Evolutionary conservation across 1,284 basidiomycete genomes (phyloP).

Genomic region (Ceratobasidium sp.): DNA sequence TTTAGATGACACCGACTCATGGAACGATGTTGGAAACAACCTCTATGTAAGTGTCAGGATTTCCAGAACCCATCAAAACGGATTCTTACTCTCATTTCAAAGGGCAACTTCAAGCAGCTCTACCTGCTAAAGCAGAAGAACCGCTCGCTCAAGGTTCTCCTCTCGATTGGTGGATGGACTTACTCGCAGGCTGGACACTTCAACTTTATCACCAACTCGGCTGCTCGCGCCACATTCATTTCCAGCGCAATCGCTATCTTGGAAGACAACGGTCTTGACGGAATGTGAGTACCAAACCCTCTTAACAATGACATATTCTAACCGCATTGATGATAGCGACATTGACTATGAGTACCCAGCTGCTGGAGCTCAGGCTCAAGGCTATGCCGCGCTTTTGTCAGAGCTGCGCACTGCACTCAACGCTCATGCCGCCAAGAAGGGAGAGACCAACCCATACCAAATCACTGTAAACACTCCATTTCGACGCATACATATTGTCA

Average conservation of each 20-base stretch:
- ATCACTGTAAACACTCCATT: conserved; percentile 58
- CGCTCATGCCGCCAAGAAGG: conserved; percentile 63
- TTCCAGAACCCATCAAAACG: background rate
- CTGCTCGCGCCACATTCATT: conserved; percentile 76
- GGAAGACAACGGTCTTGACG: conserved; percentile 90
- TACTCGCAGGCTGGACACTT: conserved; percentile 76
- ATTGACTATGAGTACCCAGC: conserved; percentile 75
- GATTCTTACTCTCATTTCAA: conserved; percentile 65
- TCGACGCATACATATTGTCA: background rate
- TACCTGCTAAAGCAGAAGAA: conserved; percentile 77
- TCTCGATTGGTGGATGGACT: conserved; percentile 82
- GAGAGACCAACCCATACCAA: conserved; percentile 68
- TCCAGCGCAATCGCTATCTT: conserved; percentile 74
- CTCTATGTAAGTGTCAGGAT: conserved; percentile 52
- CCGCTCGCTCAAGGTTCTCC: conserved; percentile 78
- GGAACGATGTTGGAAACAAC: conserved; percentile 63
- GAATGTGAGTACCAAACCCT: conserved; percentile 59
- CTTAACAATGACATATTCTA: conserved; percentile 7
- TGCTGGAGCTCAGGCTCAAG: conserved; percentile 63
- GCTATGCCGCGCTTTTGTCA: conserved; percentile 68
- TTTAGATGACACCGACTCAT: conserved; percentile 60
- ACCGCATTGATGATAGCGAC: conserved; percentile 58
- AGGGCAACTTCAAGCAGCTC: conserved; percentile 89
- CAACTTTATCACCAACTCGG: conserved; percentile 65
- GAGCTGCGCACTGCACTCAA: conserved; percentile 67